These are phyloP conservation scores for Pleurotus tuoliensis DNA, from an alignment of 768 basidiomycete genomes.

Conservation along the genomic window DNA sequence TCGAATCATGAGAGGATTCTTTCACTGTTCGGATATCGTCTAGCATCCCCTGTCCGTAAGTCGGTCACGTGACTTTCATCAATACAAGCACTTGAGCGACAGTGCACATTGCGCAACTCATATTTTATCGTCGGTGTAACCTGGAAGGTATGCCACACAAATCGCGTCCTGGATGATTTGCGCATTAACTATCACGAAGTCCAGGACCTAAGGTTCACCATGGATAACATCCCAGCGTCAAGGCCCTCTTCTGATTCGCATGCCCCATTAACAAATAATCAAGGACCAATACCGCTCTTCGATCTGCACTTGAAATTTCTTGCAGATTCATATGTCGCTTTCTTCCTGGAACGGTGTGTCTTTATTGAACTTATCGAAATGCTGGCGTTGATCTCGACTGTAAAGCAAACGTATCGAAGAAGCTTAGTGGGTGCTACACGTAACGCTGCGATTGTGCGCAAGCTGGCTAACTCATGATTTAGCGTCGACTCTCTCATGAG, in stretches of 20 bases:
- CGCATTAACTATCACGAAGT: background rate
- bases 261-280: constrained; percentile 10
- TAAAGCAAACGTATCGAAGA: constrained; percentile 82
- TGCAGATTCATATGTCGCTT: constrained; percentile 73
- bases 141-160: too few relatives aligned
- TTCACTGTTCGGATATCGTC: too few relatives aligned
- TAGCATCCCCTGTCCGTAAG: too few relatives aligned
- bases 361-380: constrained; percentile 6
- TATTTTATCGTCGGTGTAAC: too few relatives aligned
- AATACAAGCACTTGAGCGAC: too few relatives aligned
- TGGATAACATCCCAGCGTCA: constrained; percentile 5
- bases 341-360: constrained; percentile 81
- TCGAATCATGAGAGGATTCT: too few relatives aligned
- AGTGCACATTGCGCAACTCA: too few relatives aligned
- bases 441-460: background rate
- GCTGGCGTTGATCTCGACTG: constrained; percentile 15
- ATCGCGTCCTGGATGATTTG: too few relatives aligned
- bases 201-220: background rate
- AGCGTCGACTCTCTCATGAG: constrained; percentile 74
- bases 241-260: constrained; percentile 4
- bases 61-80: too few relatives aligned
- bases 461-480: constrained; percentile 4
- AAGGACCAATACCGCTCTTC: constrained; percentile 66
- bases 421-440: constrained; percentile 54
- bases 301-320: constrained; percentile 67